Evolutionary conservation across 2,329 filamentous ascomycete species (phyloP).

Genomic region (Epichloe coenophiala): DNA sequence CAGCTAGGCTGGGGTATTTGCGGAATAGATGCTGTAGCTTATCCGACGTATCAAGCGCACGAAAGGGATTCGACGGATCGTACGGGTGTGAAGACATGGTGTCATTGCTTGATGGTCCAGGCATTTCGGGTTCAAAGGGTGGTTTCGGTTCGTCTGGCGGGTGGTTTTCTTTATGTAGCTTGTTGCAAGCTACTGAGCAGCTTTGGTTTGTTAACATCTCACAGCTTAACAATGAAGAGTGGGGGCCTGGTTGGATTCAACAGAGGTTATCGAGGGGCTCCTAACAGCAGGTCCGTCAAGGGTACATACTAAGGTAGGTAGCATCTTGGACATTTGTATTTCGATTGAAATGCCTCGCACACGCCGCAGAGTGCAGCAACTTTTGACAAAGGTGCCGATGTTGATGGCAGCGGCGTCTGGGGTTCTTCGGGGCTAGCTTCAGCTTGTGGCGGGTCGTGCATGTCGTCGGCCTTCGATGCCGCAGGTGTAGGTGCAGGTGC

Average conservation of each 20-base stretch:
- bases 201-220: slow-evolving; percentile 18
- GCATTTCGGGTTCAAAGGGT: slow-evolving; percentile 7
- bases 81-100: neutral
- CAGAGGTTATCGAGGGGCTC: too few relatives aligned
- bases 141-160: slow-evolving; percentile 25
- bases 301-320: slow-evolving; percentile 40
- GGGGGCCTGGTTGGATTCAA: too few relatives aligned
- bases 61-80: slow-evolving; percentile 31
- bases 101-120: neutral
- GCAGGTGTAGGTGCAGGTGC: neutral
- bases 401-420: neutral
- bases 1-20: slow-evolving; percentile 36
- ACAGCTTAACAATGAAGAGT: too few relatives aligned
- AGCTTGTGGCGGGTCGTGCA: neutral
- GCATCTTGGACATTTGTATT: slow-evolving; percentile 52
- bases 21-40: slow-evolving; percentile 37
- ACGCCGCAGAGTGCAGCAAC: slow-evolving; percentile 30
- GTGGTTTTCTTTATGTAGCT: slow-evolving; percentile 35
- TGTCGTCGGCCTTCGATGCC: neutral
- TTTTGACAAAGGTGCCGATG: neutral
- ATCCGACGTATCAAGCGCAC: slow-evolving; percentile 34
- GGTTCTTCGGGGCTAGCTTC: neutral
- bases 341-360: slow-evolving; percentile 36
- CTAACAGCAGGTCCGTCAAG: neutral
- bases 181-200: slow-evolving; percentile 46